Percentiles rank a stretch among this genome's conserved stretches.
Evolutionary conservation across 129 eudicot genomes (phyloP).

Genomic region (Kitagawia praeruptora): DNA sequence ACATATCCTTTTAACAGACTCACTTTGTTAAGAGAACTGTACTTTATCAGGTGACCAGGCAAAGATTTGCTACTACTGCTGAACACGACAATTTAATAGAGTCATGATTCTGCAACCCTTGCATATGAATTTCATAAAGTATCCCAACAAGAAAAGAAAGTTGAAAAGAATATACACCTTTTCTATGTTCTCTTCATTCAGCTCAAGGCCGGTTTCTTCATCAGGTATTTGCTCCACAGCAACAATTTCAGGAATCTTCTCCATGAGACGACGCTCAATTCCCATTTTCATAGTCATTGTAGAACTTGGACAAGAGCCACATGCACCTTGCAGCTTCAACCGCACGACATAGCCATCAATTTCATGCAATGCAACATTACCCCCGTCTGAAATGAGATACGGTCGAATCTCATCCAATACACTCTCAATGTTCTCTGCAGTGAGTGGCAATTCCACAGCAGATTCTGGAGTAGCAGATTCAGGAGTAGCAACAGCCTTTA

Average conservation of each 20-base stretch:
- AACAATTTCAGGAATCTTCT: slow-evolving; percentile 84
- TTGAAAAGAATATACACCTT: slow-evolving; percentile 40
- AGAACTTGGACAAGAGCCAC: slow-evolving; percentile 97
- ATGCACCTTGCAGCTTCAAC: slow-evolving; percentile 92
- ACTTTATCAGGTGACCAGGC: not conserved
- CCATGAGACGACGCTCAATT: slow-evolving; percentile 89
- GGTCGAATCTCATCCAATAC: slow-evolving; percentile 92
- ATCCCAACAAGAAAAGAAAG: not conserved
- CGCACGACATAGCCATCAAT: slow-evolving; percentile 82
- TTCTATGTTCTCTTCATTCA: slow-evolving; percentile 85
- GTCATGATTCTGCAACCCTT: not conserved
- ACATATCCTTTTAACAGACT: not conserved
- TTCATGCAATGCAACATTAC: slow-evolving; percentile 91
- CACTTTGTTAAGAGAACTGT: not conserved
- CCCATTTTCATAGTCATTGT: slow-evolving; percentile 89
- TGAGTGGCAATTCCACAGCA: slow-evolving; percentile 67
- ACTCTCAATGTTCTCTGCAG: slow-evolving; percentile 79
- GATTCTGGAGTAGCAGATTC: slow-evolving; percentile 89
- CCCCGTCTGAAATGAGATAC: slow-evolving; percentile 90
- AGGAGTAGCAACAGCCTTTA: slow-evolving; percentile 74
- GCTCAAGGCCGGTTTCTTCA: slow-evolving; percentile 88
- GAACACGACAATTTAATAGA: not conserved
- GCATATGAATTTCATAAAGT: not conserved
- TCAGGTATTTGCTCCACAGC: slow-evolving; percentile 74
- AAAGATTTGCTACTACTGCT: not conserved